A percentile compares a stretch with the other conserved stretches of the same genome.
phyloP scores from a whole-genome alignment of 371 early-diverging fungal genomes.

The Mucor piriformis region DNA sequence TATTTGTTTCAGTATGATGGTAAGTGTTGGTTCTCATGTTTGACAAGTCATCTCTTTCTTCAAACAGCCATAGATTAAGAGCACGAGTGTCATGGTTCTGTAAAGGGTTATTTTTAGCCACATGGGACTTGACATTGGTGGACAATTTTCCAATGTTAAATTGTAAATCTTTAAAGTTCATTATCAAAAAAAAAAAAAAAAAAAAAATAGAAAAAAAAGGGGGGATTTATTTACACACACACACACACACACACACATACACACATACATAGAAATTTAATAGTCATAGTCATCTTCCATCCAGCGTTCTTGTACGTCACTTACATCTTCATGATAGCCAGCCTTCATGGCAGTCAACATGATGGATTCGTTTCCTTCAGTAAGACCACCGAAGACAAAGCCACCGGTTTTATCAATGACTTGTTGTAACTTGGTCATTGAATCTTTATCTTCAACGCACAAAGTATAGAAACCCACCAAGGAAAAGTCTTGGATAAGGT shows the following conservation, averaged over 20 bases:
- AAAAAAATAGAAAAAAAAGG: not conserved
- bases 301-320: conserved; percentile 70
- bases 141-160: conserved; percentile 36
- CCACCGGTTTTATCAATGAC: conserved; percentile 94
- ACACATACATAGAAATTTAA: conserved; percentile 1
- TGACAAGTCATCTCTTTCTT: conserved; percentile 41
- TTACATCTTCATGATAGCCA: conserved; percentile 56
- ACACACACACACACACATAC: not conserved
- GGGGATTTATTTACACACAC: conserved; percentile 2
- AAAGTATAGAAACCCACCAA: conserved; percentile 91
- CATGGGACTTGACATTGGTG: conserved; percentile 35
- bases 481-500: conserved; percentile 88
- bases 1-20: conserved; percentile 39
- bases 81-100: conserved; percentile 42
- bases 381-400: conserved; percentile 84
- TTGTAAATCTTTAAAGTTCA: conserved; percentile 47
- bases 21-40: conserved; percentile 31
- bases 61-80: conserved; percentile 46
- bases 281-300: conserved; percentile 32
- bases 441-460: conserved; percentile 85
- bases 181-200: conserved; percentile 11
- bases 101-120: conserved; percentile 44
- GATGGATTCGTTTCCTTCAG: conserved; percentile 80
- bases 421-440: conserved; percentile 75
- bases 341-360: conserved; percentile 66